Conservation (phyloP, 192 early-diverging fungal genomes). For the Obelidium mucronatum region DNA sequence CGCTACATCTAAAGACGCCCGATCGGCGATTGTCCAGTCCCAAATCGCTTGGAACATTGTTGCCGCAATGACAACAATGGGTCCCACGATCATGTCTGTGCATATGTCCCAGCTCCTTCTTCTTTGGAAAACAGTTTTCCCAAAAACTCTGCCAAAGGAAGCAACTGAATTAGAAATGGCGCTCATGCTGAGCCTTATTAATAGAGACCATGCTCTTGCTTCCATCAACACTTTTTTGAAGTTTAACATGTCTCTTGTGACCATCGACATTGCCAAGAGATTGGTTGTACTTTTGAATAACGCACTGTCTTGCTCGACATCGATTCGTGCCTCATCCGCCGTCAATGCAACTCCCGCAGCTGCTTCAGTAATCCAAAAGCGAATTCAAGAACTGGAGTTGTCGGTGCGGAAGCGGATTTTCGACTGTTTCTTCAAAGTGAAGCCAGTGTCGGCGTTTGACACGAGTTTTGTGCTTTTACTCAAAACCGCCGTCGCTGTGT, state of each 20-base stretch:
- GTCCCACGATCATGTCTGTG: slow-evolving; percentile 81
- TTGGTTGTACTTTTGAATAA: slow-evolving; percentile 78
- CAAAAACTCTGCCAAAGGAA: slow-evolving; percentile 77
- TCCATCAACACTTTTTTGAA: slow-evolving; percentile 76
- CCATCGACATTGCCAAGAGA: slow-evolving; percentile 80
- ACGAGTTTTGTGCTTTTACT: slow-evolving; percentile 46
- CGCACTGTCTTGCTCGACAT: slow-evolving; percentile 48
- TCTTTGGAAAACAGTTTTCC: slow-evolving; percentile 82
- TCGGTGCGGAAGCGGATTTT: slow-evolving; percentile 70
- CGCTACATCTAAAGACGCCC: slow-evolving; percentile 55
- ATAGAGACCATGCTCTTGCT: slow-evolving; percentile 70
- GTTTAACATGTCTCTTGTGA: slow-evolving; percentile 70
- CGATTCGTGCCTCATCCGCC: slow-evolving; percentile 11
- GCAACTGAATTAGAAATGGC: slow-evolving; percentile 65
- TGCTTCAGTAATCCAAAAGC: slow-evolving; percentile 28
- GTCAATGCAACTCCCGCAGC: slow-evolving; percentile 42
- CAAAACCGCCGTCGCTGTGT: slow-evolving; percentile 44
- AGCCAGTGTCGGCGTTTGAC: slow-evolving; percentile 62
- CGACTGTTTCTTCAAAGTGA: slow-evolving; percentile 70
- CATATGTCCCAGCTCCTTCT: slow-evolving; percentile 78
- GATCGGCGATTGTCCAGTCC: slow-evolving; percentile 64
- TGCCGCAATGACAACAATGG: slow-evolving; percentile 76
- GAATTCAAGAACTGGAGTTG: slow-evolving; percentile 66
- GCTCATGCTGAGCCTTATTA: slow-evolving; percentile 59
- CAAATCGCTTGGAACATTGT: slow-evolving; percentile 84